Evolutionary conservation across 2,329 filamentous ascomycete genomes (phyloP), one percentile per base, ranked within the genome.

Genomic region (Ophiostoma sp.): DNA sequence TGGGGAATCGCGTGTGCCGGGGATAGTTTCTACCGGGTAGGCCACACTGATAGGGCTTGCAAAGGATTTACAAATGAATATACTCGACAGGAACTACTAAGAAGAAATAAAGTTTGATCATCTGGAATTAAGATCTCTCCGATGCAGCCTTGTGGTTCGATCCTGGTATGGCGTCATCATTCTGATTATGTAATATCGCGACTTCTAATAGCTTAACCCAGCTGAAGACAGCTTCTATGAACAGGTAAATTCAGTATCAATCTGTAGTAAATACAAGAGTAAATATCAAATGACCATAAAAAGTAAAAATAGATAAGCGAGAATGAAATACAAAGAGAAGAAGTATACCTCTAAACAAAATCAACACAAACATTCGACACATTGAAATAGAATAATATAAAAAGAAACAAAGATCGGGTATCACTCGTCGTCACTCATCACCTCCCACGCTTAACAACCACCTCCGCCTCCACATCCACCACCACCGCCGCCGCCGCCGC

Each of bases 1-100:
- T 54, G n/a, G 62, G 39, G 62, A 64, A 71, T 71, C 64, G 64
- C 64, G 64, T 66, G 36, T 64, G 64, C 62, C 62, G 62, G 35
- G 64, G 35, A 41, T 66, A 66, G 60, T 64, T 64, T 35, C 7
- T 36, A 36, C 60, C 60, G 31, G 31, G 11, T 23, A 62, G 13
- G 31, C 17, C 52, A 57, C n/a, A 27, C 8, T 17, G 27, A 11
- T 11, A 57, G 13, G 23, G 10, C 10, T 27, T 48, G n/a, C 13
- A 23, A 57, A 11, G 52, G 52, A 57, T 27, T 27, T 57, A 15
- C 15, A 48, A 8, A 48, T 48, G 1, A 20, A 48, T 48, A 20
- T n/a, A 48, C 20, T 48, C 6, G 5, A 48, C 20, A 8, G 20
- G 6, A 2, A 7, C 44, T 0, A 57, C 10, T 57, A 1, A 5